Base-by-base conservation (phyloP, 805 yeast species). In the Henningerozyma blattae region DNA sequence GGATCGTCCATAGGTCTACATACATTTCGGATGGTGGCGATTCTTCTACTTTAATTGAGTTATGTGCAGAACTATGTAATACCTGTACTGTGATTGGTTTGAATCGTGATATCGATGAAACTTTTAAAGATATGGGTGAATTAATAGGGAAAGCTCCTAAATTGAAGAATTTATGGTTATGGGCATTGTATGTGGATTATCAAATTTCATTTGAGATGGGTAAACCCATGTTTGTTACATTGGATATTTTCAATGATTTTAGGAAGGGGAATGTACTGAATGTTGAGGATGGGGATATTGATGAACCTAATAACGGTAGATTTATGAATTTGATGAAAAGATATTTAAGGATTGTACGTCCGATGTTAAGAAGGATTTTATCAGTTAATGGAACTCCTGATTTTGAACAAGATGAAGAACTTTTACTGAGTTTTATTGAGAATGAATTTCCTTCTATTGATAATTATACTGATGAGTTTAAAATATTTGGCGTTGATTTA, bases 161-260 rank as follows among this genome's bases (percentile, higher is more conserved):
- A 7, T 5, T 34, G 3, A 16, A 18, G 2, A 27, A 19, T 13
- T 26, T 52, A 27, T 51, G 54, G 48, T 40, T 36, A 16, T 45
- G 48, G 44, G 43, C 50, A 0, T 33, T 54, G 16, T 52, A 40
- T 28, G 38, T 44, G 6, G 60, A 55, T 37, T 42, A 47, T 9
- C 22, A 36, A 5, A 41, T 42, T 5, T 44, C 58, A 3, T 49
- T 47, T 32, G 56, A 54, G 30, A 40, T 46, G 34, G 60, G 60
- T 8, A 46, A 46, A 28, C 52, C 56, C 6, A 32, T 47, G 19
- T 38, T 35, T 27, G 38, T 55, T 7, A 31, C 44, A 1, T 40
- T 45, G 19, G 45, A 41, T 14, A 28, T 29, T 18, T 38, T 47
- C 26, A 42, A 20, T 20, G 22, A 20, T 7, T 20, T 20, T 20